phyloP scores from a whole-genome alignment of 2,329 filamentous ascomycete genomes.

The Trichoderma pleuroti region DNA sequence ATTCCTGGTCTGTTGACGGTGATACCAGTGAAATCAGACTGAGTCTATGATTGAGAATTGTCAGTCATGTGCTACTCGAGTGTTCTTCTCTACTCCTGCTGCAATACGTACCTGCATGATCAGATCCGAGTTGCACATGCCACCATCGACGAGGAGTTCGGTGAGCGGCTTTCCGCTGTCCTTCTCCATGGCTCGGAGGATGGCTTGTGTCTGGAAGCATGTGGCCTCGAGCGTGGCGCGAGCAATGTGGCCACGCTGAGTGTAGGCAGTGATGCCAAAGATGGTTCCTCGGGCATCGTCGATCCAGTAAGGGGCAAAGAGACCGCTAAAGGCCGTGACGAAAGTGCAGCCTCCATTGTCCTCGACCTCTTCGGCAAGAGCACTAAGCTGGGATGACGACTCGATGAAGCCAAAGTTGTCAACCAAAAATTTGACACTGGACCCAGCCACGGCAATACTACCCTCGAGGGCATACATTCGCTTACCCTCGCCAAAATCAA shows the following conservation, averaged over 20 bases:
- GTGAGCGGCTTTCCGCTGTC: constrained; percentile 70
- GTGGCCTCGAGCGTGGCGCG: constrained; percentile 77
- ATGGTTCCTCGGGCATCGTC: constrained; percentile 78
- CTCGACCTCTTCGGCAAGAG: constrained; percentile 46
- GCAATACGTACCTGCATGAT: constrained; percentile 61
- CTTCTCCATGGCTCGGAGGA: constrained; percentile 75
- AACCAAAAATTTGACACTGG: constrained; percentile 66
- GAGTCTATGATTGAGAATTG: constrained; percentile 47
- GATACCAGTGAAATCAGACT: constrained; percentile 77
- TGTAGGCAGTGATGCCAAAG: constrained; percentile 75
- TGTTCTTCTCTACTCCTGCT: background rate
- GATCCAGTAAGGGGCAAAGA: constrained; percentile 83
- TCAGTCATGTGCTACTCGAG: constrained; percentile 10
- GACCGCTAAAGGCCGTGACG: constrained; percentile 75
- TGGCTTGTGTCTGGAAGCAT: constrained; percentile 80
- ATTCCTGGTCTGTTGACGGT: constrained; percentile 74
- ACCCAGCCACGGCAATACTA: constrained; percentile 73
- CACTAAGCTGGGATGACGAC: constrained; percentile 43
- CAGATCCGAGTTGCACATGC: constrained; percentile 76
- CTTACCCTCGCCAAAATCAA: constrained; percentile 65
- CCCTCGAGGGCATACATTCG: constrained; percentile 74
- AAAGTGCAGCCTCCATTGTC: constrained; percentile 75
- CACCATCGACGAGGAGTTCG: constrained; percentile 77
- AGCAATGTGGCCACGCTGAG: constrained; percentile 71
- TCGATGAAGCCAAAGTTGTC: constrained; percentile 56